Conservation (phyloP, 192 early-diverging fungal species). For the Coemansia furcata region DNA sequence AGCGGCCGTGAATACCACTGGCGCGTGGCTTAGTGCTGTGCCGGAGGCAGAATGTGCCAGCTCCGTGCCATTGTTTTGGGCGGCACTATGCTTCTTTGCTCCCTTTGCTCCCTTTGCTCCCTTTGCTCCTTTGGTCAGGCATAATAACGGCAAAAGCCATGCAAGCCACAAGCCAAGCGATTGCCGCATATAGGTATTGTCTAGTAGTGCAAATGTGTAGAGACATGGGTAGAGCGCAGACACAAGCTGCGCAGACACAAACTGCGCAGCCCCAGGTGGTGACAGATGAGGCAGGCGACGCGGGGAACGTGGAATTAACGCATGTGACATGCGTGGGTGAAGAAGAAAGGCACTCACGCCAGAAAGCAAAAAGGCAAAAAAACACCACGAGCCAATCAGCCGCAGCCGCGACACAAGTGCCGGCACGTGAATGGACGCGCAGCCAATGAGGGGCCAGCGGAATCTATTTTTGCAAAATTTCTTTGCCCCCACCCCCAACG, state of each 20-base stretch:
- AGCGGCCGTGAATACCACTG: neutral
- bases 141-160: constrained; percentile 2
- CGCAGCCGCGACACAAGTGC: constrained; percentile 20
- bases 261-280: neutral
- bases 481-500: constrained; percentile 14
- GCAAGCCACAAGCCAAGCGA: constrained; percentile 3
- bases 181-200: neutral
- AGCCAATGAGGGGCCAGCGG: constrained; percentile 28
- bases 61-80: neutral
- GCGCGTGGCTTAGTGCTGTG: neutral
- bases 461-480: constrained; percentile 20
- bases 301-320: neutral
- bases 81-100: neutral
- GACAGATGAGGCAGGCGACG: neutral
- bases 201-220: neutral
- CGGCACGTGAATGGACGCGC: constrained; percentile 28
- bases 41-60: neutral
- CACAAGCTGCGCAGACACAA: neutral
- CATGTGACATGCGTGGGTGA: constrained; percentile 1
- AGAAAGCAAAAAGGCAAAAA: neutral
- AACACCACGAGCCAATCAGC: constrained; percentile 22
- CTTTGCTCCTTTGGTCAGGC: neutral
- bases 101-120: neutral
- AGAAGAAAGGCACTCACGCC: neutral
- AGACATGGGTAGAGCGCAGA: neutral